phyloP scores from a whole-genome alignment of 345 rosid genomes.

The Boechera divaricarpa region DNA sequence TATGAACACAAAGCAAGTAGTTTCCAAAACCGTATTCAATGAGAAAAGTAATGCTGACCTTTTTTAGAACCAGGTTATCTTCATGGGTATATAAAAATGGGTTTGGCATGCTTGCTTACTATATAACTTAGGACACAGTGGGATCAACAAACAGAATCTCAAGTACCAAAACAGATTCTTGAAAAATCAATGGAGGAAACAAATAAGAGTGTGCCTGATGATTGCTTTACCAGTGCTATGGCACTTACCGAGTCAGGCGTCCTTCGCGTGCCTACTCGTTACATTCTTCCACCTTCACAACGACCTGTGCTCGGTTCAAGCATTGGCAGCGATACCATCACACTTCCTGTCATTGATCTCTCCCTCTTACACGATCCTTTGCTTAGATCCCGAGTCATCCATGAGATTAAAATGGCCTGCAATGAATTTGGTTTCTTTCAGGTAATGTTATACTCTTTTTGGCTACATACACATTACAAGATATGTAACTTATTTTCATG shows the following conservation, averaged over 20 bases:
- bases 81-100: conserved; percentile 27
- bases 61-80: conserved; percentile 9
- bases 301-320: conserved; percentile 32
- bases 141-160: background rate
- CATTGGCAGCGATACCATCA: background rate
- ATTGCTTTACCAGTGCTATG: conserved; percentile 41
- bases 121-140: conserved; percentile 5
- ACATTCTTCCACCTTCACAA: conserved; percentile 47
- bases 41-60: conserved; percentile 2
- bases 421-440: conserved; percentile 47
- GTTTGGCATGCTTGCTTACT: conserved; percentile 26
- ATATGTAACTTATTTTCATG: background rate
- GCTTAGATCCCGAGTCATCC: conserved; percentile 33
- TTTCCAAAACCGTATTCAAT: conserved; percentile 37
- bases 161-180: conserved; percentile 11
- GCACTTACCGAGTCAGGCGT: conserved; percentile 36
- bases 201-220: conserved; percentile 15
- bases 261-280: conserved; percentile 36
- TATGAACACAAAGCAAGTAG: conserved; percentile 31
- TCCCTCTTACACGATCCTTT: conserved; percentile 39
- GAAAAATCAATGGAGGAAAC: conserved; percentile 36
- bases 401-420: conserved; percentile 43
- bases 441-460: conserved; percentile 30
- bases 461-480: background rate
- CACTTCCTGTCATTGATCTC: conserved; percentile 45